Conservation (phyloP, 2,329 filamentous ascomycete species). For the Colletotrichum aenigma region DNA sequence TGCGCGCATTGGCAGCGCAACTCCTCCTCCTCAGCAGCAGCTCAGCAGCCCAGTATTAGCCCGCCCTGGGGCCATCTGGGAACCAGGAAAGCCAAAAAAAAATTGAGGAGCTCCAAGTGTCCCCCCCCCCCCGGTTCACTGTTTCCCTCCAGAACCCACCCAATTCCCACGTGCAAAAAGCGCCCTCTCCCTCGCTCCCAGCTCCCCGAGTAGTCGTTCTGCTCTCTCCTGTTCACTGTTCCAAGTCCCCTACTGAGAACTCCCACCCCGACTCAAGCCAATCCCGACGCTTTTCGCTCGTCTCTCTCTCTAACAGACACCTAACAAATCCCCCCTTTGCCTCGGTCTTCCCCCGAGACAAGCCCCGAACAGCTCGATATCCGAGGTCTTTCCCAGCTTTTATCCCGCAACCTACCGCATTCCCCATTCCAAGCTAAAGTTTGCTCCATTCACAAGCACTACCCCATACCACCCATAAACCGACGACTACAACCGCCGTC, state of each 20-base stretch:
- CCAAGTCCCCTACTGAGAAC: background rate
- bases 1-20: background rate
- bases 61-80: background rate
- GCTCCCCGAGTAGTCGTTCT: background rate
- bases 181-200: constrained; percentile 14
- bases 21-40: background rate
- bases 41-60: background rate
- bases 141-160: constrained; percentile 14
- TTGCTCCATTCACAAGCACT: constrained; percentile 4
- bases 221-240: background rate
- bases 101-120: constrained; percentile 8
- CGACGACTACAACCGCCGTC: constrained; percentile 14
- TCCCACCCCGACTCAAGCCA: constrained; percentile 2
- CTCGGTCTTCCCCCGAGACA: constrained; percentile 17
- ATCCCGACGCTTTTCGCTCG: background rate
- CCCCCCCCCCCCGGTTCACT: background rate
- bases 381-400: constrained; percentile 18
- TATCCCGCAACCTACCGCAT: constrained; percentile 15
- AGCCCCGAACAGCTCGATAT: constrained; percentile 15
- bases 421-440: constrained; percentile 3
- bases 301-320: background rate
- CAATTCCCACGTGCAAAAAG: constrained; percentile 20
- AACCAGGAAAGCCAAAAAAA: background rate
- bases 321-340: background rate
- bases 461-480: constrained; percentile 16